Evolutionary conservation across 768 basidiomycete genomes (phyloP).

Genomic region (Hericium coralloides): DNA sequence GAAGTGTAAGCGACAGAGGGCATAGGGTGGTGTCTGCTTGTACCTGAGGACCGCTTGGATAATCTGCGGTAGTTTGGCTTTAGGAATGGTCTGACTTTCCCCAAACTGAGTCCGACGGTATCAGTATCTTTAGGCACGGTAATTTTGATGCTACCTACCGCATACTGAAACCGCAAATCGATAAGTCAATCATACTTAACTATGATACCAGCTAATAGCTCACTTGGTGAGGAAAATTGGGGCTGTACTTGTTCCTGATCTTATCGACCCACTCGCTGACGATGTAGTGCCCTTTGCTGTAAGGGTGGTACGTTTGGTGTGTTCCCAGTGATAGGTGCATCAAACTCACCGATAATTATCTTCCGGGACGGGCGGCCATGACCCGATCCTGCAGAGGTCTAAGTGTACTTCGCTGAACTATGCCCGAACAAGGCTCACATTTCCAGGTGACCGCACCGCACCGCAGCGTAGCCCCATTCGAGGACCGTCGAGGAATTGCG

Average conservation of each 20-base stretch:
- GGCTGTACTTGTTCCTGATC: conserved; percentile 49
- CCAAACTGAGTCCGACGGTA: conserved; percentile 47
- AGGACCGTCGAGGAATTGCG: conserved; percentile 57
- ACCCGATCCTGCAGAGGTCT: conserved; percentile 35
- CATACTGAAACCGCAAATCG: conserved; percentile 36
- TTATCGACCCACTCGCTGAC: conserved; percentile 63
- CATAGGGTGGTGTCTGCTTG: conserved; percentile 2
- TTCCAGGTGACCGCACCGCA: conserved; percentile 63
- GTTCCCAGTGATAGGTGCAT: neutral
- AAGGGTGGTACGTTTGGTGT: conserved; percentile 9
- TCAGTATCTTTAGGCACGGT: conserved; percentile 2
- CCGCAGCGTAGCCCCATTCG: conserved; percentile 80
- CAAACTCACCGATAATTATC: conserved; percentile 58
- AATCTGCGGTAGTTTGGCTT: conserved; percentile 59
- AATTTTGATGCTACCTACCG: conserved; percentile 30
- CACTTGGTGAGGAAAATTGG: conserved; percentile 69
- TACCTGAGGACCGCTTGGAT: conserved; percentile 70
- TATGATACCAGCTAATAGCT: conserved; percentile 19
- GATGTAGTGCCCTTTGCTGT: conserved; percentile 61
- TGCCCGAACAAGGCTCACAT: conserved; percentile 34
- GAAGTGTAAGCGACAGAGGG: neutral
- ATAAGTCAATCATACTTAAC: conserved; percentile 13
- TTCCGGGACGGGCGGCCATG: conserved; percentile 74
- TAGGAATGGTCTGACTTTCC: conserved; percentile 61
- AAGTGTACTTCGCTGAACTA: too few species aligned